phyloP scores from a whole-genome alignment of 2,329 filamentous ascomycete genomes.

The Cladosporium sp. region DNA sequence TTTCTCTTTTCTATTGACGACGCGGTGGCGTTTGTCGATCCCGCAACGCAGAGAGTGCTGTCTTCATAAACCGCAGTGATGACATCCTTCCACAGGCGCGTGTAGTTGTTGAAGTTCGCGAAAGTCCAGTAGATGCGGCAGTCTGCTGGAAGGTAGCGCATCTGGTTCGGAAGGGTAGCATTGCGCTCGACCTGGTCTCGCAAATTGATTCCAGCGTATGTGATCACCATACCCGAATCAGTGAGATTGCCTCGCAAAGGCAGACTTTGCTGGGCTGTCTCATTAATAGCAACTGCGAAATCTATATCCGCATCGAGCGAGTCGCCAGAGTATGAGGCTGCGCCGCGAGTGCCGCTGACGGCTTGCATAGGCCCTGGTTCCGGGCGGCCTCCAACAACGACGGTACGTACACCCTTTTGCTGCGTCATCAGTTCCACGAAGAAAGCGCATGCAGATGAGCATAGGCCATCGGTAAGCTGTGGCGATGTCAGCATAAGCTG shows the following conservation, averaged over 20 bases:
- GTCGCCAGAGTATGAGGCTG: not conserved
- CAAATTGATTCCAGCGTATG: constrained; percentile 31
- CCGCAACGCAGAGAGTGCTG: constrained; percentile 29
- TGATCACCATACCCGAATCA: constrained; percentile 26
- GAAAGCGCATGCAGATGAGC: constrained; percentile 41
- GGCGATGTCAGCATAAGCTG: not conserved
- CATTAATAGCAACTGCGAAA: not conserved
- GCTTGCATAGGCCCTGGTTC: constrained; percentile 37
- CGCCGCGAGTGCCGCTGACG: not conserved
- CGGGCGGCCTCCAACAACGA: constrained; percentile 38
- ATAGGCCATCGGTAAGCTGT: constrained; percentile 33
- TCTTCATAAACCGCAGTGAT: constrained; percentile 32
- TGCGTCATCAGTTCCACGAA: constrained; percentile 35
- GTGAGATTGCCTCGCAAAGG: constrained; percentile 3
- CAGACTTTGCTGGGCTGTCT: not conserved
- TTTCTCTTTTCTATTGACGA: not conserved
- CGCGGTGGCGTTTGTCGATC: constrained; percentile 18
- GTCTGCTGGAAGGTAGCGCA: constrained; percentile 25
- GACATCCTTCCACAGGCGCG: constrained; percentile 34
- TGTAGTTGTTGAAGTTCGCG: constrained; percentile 34
- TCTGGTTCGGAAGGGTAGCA: constrained; percentile 33
- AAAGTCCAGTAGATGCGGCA: constrained; percentile 38
- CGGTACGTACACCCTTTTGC: constrained; percentile 25
- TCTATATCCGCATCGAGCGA: not conserved
- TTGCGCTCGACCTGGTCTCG: constrained; percentile 35